Evolutionary conservation across 1,284 basidiomycete genomes (phyloP), one percentile per base, ranked within the genome.

Genomic region (Mycosarcoma mackinlayi): DNA sequence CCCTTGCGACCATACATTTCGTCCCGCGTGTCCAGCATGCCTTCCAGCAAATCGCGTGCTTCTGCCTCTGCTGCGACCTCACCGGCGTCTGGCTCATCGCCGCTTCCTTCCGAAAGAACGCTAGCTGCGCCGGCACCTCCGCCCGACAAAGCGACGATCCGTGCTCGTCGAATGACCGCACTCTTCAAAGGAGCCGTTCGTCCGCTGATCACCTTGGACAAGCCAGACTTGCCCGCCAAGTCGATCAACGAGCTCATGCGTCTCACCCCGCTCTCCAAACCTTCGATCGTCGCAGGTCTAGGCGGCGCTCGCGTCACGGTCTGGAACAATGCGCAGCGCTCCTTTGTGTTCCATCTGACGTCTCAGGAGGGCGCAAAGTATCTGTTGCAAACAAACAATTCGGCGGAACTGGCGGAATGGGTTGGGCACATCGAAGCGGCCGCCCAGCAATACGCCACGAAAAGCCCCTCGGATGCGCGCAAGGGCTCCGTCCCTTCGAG

Each of bases 131-230:
- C 49, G 19, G 54, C 55, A 24, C 45, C 63, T 28, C 59, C 58
- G 19, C 64, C 63, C 3, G 70, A 73, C 38, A 73, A 73, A 38
- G 52, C 65, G 2, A 68, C 70, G 7, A 68, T 73, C 30, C 62
- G 70, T 24, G 59, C 76, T 7, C 62, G 77, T n/a, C 70, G 78
- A 16, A 77, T 80, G 77, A 80, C 78, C 1, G 76, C 78, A 19
- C 63, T 80, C n/a, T 78, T 78, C 75, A 72, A 78, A 13, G 75
- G 75, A 16, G 77, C 77, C 11, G 72, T 78, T 0, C 66, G 78
- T 14, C 76, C 76, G 27, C 63, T 77, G 41, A 76, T 78, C 30
- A 55, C 61, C 3, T 25, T 63, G 23, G 71, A 78, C 35, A 71
- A 72, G 66, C 56, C 54, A 2, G 67, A 76, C 16, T 40, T 54